Evolutionary conservation across 345 rosid species (phyloP).

Genomic region (Crucihimalaya himalaica): DNA sequence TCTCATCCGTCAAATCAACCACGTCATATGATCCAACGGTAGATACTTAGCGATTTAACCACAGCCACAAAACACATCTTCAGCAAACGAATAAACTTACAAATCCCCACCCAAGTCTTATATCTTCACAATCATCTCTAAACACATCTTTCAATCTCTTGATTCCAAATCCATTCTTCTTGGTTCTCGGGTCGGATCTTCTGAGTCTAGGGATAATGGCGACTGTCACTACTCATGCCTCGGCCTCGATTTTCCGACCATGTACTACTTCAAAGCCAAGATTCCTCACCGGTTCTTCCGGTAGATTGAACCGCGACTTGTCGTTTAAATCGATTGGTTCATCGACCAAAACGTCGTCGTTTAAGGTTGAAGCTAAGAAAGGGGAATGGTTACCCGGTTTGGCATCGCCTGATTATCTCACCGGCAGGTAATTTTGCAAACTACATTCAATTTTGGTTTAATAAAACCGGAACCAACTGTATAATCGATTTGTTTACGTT

Average conservation of each 20-base stretch:
- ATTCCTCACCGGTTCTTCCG: constrained; percentile 66
- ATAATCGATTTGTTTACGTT: neutral
- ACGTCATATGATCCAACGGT: constrained; percentile 35
- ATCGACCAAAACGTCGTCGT: constrained; percentile 34
- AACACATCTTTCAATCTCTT: constrained; percentile 35
- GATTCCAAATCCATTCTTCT: constrained; percentile 23
- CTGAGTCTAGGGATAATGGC: constrained; percentile 52
- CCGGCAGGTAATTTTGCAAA: constrained; percentile 63
- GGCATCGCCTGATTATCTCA: constrained; percentile 77
- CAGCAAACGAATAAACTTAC: constrained; percentile 36
- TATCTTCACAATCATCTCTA: constrained; percentile 32
- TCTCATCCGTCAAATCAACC: constrained; percentile 16
- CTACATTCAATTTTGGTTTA: neutral
- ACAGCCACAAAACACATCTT: constrained; percentile 50
- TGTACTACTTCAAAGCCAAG: constrained; percentile 50
- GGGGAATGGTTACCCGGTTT: constrained; percentile 98
- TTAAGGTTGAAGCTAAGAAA: constrained; percentile 83
- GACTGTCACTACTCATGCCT: constrained; percentile 84
- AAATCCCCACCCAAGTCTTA: constrained; percentile 19
- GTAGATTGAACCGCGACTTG: constrained; percentile 51
- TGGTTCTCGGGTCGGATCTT: constrained; percentile 33
- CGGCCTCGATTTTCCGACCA: constrained; percentile 79
- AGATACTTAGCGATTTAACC: constrained; percentile 40
- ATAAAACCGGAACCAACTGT: neutral
- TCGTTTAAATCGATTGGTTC: constrained; percentile 48